These are phyloP conservation scores for Pelargonium cotyledonis DNA, from an alignment of 441 rosid species.

Conservation along the genomic window DNA sequence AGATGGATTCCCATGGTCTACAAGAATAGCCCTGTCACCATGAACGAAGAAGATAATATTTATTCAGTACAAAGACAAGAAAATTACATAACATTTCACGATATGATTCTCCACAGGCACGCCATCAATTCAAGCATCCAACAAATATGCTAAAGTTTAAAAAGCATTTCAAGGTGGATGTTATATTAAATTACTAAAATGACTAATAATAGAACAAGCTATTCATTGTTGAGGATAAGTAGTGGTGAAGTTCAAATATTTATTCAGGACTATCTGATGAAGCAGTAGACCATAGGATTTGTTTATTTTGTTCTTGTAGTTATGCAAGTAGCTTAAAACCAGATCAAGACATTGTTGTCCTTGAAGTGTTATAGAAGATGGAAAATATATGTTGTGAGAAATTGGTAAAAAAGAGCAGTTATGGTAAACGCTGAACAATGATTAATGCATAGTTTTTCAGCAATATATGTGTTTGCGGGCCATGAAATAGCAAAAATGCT, in stretches of 20 bases:
- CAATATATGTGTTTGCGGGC: neutral
- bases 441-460: neutral
- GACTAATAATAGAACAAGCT: neutral
- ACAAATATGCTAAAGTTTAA: neutral
- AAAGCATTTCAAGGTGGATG: neutral
- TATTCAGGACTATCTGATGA: neutral
- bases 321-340: neutral
- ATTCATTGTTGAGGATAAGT: neutral
- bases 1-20: conserved; percentile 81
- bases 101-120: neutral
- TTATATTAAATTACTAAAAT: neutral
- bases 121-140: neutral
- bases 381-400: neutral
- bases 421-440: neutral
- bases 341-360: neutral
- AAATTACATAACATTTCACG: neutral
- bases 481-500: neutral
- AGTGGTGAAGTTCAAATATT: neutral
- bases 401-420: neutral
- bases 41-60: conserved; percentile 10
- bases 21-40: conserved; percentile 78
- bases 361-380: neutral
- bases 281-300: neutral
- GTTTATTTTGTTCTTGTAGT: neutral
- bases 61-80: neutral